Conservation (phyloP, 805 yeast genomes). For the Sugiyamaella valdiviana region DNA sequence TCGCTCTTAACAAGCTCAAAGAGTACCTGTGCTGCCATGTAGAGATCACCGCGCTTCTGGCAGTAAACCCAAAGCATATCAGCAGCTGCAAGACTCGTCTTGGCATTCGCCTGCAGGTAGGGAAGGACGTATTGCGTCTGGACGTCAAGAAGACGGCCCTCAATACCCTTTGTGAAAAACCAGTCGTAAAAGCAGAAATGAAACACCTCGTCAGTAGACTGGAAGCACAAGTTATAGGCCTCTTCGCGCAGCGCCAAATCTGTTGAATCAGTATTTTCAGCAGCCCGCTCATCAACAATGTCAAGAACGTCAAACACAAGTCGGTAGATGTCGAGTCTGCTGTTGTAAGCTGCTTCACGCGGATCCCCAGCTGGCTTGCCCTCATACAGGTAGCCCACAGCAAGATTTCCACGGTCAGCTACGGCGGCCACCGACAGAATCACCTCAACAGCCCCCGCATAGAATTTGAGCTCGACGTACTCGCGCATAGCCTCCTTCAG, state of each 20-base stretch:
- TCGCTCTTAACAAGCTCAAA: slow-evolving; percentile 68
- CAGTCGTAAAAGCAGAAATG: slow-evolving; percentile 91
- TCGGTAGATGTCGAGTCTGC: slow-evolving; percentile 56
- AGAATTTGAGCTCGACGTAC: slow-evolving; percentile 70
- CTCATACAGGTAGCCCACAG: slow-evolving; percentile 51
- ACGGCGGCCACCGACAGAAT: slow-evolving; percentile 69
- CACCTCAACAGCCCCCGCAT: slow-evolving; percentile 80
- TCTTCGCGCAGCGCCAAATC: slow-evolving; percentile 22
- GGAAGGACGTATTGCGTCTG: slow-evolving; percentile 76
- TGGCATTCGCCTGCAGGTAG: slow-evolving; percentile 50
- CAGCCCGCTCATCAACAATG: slow-evolving; percentile 53
- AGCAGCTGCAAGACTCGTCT: slow-evolving; percentile 61
- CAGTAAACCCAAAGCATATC: slow-evolving; percentile 84
- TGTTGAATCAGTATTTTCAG: background rate
- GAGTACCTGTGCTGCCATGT: slow-evolving; percentile 77
- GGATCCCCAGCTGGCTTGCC: slow-evolving; percentile 46
- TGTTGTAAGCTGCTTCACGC: slow-evolving; percentile 44
- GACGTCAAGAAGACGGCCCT: slow-evolving; percentile 69
- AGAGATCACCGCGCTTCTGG: slow-evolving; percentile 71
- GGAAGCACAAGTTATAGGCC: slow-evolving; percentile 61
- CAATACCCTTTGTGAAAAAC: slow-evolving; percentile 72
- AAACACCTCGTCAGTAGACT: slow-evolving; percentile 73
- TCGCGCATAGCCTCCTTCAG: slow-evolving; percentile 74
- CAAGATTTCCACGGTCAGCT: slow-evolving; percentile 54
- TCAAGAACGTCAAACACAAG: slow-evolving; percentile 70